These are phyloP conservation scores for Vachellia collinsii DNA, from an alignment of 306 rosid species.

Conservation along the genomic window DNA sequence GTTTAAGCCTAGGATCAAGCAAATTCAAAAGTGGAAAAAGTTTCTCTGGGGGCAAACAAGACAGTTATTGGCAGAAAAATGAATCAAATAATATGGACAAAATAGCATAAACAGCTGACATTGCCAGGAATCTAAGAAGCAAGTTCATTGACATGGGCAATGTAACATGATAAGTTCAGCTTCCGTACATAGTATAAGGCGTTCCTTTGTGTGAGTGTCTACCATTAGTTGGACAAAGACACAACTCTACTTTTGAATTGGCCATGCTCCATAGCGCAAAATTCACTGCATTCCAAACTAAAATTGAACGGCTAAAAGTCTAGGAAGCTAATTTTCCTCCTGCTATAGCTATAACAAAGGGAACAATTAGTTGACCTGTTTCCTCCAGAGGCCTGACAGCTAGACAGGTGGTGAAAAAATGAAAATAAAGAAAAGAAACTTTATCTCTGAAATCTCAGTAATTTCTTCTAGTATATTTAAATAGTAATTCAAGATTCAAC, in stretches of 20 bases:
- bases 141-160: neutral
- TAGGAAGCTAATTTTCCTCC: neutral
- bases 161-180: neutral
- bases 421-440: neutral
- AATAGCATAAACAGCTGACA: neutral
- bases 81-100: neutral
- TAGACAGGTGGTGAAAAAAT: neutral
- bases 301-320: neutral
- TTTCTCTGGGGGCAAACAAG: neutral
- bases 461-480: neutral
- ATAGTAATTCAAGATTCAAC: constrained; percentile 23
- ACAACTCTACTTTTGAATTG: neutral
- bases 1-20: neutral
- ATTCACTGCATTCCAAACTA: neutral
- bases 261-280: neutral
- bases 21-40: neutral
- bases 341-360: neutral
- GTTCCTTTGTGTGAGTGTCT: neutral
- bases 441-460: neutral
- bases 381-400: neutral
- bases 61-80: neutral
- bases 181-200: too few species aligned
- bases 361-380: neutral
- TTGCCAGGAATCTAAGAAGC: neutral
- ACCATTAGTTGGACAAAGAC: neutral